Evolutionary conservation across 441 rosid genomes (phyloP).

Genomic region (Gossypium lobatum): DNA sequence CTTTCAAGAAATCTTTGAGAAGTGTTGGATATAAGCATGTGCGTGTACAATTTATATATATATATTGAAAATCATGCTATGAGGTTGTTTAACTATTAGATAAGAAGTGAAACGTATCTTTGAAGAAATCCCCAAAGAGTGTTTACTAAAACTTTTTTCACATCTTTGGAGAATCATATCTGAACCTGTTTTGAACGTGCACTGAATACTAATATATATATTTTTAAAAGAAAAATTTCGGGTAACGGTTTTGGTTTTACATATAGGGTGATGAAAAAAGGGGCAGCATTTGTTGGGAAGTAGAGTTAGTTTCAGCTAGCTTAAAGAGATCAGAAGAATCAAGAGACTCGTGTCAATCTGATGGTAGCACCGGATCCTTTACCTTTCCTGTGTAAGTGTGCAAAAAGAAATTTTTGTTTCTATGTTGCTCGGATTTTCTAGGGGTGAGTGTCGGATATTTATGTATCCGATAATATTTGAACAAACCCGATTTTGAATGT

Average conservation of each 20-base stretch:
- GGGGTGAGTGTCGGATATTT: not conserved
- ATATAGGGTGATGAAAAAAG: slow-evolving; percentile 24
- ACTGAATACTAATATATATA: not conserved
- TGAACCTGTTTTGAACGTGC: not conserved
- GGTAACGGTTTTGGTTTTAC: not conserved
- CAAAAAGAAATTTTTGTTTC: not conserved
- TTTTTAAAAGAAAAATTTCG: not conserved
- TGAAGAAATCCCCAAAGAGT: not conserved
- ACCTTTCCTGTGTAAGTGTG: slow-evolving; percentile 68
- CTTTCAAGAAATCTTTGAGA: too few relatives aligned
- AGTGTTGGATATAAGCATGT: too few relatives aligned
- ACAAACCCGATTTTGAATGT: not conserved
- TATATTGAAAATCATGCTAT: too few relatives aligned
- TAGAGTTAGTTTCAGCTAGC: slow-evolving; percentile 3
- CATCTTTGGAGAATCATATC: not conserved
- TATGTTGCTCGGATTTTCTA: not conserved
- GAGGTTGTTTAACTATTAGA: not conserved
- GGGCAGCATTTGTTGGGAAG: slow-evolving; percentile 12
- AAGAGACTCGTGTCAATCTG: slow-evolving; percentile 42
- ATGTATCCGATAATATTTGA: not conserved
- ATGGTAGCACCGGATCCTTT: slow-evolving; percentile 58
- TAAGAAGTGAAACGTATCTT: not conserved
- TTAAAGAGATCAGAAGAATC: slow-evolving; percentile 28
- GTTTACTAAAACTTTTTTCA: not conserved
- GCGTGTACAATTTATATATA: too few relatives aligned